phyloP scores from a whole-genome alignment of 1,139 yeast species.

The Suhomyces chickasaworum region DNA sequence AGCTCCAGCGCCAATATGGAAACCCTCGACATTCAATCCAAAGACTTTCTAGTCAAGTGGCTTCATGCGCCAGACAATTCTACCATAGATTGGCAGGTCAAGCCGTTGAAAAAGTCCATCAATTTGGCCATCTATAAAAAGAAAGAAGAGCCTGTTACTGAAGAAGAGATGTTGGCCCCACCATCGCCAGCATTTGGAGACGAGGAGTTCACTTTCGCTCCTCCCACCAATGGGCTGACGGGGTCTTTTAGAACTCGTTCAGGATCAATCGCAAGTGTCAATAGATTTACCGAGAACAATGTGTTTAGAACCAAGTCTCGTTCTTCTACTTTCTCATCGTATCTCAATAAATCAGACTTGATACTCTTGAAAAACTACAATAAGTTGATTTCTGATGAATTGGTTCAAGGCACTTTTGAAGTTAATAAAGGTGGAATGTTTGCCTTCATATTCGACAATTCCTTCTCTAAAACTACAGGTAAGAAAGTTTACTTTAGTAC shows the following conservation, averaged over 20 bases:
- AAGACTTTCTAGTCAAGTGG: constrained; percentile 90
- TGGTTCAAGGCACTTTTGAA: constrained; percentile 62
- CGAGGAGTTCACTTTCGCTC: constrained; percentile 5
- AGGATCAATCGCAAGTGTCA: constrained; percentile 41
- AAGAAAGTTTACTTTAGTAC: constrained; percentile 77
- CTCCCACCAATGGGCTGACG: constrained; percentile 6
- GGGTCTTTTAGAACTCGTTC: constrained; percentile 26
- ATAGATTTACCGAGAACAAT: constrained; percentile 35
- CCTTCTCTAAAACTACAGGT: constrained; percentile 82
- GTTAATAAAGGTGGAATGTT: constrained; percentile 64
- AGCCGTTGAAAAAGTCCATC: constrained; percentile 83
- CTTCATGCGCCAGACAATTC: constrained; percentile 71
- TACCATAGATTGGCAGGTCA: constrained; percentile 74
- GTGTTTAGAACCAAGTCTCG: constrained; percentile 39
- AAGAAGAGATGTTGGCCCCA: constrained; percentile 2
- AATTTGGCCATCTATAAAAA: constrained; percentile 61
- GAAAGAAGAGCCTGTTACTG: constrained; percentile 28
- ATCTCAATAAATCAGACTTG: constrained; percentile 42
- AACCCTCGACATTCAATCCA: constrained; percentile 84
- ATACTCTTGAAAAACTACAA: constrained; percentile 41
- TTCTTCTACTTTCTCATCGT: constrained; percentile 36
- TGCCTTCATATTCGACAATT: constrained; percentile 91
- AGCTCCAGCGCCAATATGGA: constrained; percentile 52
- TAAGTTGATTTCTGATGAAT: constrained; percentile 53
- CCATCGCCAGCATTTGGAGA: constrained; percentile 6